A percentile compares a stretch with the other conserved stretches of the same genome.
Evolutionary conservation across 2,329 filamentous ascomycete species (phyloP).

Genomic region (Verticillium klebahnii): DNA sequence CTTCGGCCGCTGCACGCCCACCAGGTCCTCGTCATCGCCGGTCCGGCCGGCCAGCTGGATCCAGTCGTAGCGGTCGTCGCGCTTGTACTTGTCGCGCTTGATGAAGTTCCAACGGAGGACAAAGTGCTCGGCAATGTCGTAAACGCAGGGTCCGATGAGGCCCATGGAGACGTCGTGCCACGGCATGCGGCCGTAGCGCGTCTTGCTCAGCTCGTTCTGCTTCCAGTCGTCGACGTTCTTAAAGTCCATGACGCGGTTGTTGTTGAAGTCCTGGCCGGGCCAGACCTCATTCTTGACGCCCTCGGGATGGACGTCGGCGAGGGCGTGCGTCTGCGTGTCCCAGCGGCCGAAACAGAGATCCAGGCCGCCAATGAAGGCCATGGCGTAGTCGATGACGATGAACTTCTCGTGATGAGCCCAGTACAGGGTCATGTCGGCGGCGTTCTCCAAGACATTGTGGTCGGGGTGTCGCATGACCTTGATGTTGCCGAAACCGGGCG

Average conservation of each 20-base stretch:
- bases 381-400: constrained; percentile 84
- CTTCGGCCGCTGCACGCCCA: constrained; percentile 83
- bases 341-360: constrained; percentile 95
- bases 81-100: constrained; percentile 97
- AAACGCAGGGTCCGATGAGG: constrained; percentile 81
- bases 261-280: constrained; percentile 97
- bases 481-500: constrained; percentile 83
- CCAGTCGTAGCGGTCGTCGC: constrained; percentile 80
- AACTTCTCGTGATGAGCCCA: constrained; percentile 99
- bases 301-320: constrained; percentile 83
- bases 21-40: constrained; percentile 75
- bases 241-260: constrained; percentile 95
- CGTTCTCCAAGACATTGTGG: constrained; percentile 91
- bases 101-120: constrained; percentile 93
- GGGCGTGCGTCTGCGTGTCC: constrained; percentile 80
- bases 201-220: constrained; percentile 85
- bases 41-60: constrained; percentile 71
- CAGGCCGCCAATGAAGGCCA: constrained; percentile 90
- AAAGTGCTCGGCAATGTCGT: constrained; percentile 95
- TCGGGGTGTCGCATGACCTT: constrained; percentile 86
- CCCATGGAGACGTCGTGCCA: constrained; percentile 98
- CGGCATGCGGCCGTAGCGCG: constrained; percentile 90
- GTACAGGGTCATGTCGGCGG: constrained; percentile 93
- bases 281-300: constrained; percentile 80
- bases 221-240: constrained; percentile 89